Base-by-base conservation (phyloP, 1,284 basidiomycete species). In the Phaffia rhodozyma region DNA sequence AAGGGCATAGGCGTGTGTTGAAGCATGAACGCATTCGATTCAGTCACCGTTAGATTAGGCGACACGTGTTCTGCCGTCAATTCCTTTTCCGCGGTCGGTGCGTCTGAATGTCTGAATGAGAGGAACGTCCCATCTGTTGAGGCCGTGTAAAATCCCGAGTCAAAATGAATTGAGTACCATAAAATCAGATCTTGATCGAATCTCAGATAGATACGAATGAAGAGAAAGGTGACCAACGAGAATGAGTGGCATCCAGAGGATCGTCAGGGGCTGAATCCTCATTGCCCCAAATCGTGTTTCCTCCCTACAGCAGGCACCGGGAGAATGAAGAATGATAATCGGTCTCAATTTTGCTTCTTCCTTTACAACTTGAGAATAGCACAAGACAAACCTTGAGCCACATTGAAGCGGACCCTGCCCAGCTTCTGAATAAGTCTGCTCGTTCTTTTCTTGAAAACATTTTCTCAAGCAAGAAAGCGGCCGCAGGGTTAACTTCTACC, bases 321-420 rank as follows among this genome's bases (percentile, higher is more conserved):
- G n/a, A n/a, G n/a, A n/a, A n/a, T n/a, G n/a, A 29, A 11, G 20
- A 23, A 18, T 38, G 11, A 51, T 5, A 20, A 1, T 32, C 16
- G 13, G 13, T 43, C 38, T 11, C 38, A 16, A 43, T 16, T 11
- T 16, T 43, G 5, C 13, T 43, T 43, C 6, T 2, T 16, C 38
- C 16, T 43, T 16, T 16, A 29, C 11, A 25, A 52, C 4, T 29
- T 4, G 34, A 54, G 21, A 53, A 23, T 30, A 51, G 38, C n/a
- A 13, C 38, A 55, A 32, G 50, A 63, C 71, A 50, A 70, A 83
- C 87, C 82, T 92, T 92, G 68, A 91, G 83, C 89, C 89, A 92
- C 84, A 93, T 84, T 69, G 87, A 91, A 21, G 89, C 91, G 67
- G 89, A 87, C 50, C 94, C 94, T 1, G 91, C 89, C 96, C 94